Base-by-base conservation (phyloP, 2,329 filamentous ascomycete genomes). In the Biscogniauxia marginata region DNA sequence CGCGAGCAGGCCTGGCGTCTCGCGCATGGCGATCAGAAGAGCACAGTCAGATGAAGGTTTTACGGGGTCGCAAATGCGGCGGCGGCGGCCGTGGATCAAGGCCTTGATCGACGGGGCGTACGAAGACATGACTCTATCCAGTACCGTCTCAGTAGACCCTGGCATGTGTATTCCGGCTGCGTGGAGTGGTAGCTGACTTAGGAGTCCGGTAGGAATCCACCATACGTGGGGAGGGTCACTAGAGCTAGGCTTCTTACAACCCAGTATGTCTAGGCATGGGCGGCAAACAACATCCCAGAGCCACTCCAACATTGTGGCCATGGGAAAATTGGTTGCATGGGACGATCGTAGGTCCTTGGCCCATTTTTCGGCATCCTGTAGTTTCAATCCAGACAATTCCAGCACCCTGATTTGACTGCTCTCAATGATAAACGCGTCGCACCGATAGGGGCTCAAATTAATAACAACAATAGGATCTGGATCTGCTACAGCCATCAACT, bases 121-220 rank as follows among this genome's bases (percentile, higher is more conserved):
- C 0, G 74, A 76, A 3, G 74, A 77, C 2, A 76, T 65, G 3
- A 71, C 73, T 45, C 70, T 60, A 46, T 75, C 70, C 1, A 76
- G 44, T 0, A 70, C 69, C 0, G 68, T 70, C 9, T 69, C 54
- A 0, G 24, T 24, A 6, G 60, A 63, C 3, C 50, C 46, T 7
- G 51, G 19, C 1, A 30, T 9, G 50, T 75, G 70, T 20, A 61
- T 50, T 9, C 74, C 74, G 0, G 73, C 70, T 0, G 71, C 71
- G 52, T 75, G 72, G 9, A 74, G 34, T 7, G 71, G 72, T 25
- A 74, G 64, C 3, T 58, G 57, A 48, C 11, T 61, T 3, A 75
- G 53, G 0, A 47, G 34, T 1, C 71, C 71, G 0, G 69, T 73
- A 2, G 66, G 62, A 58, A 75, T 65, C 71, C 71, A 74, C 63